Base-by-base conservation (phyloP, 2,329 filamentous ascomycete genomes). In the Stemphylium vesicarium region DNA sequence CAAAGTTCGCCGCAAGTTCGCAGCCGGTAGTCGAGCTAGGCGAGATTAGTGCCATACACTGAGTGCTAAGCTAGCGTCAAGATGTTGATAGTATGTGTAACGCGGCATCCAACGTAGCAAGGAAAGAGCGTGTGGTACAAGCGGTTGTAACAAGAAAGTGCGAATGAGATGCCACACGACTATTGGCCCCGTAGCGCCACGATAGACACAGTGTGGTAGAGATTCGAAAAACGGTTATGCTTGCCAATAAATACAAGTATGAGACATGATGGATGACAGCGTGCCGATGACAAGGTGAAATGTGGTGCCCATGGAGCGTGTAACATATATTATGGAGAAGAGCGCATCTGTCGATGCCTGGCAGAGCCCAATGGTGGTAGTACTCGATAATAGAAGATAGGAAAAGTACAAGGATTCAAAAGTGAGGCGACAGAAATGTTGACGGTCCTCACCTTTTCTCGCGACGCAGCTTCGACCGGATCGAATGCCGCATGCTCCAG, bases 21-120 rank as follows among this genome's bases (percentile, higher is more conserved):
- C 22, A 96, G 84, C 57, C 91, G 89, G 76, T 96, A 96, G 52
- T 84, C 78, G 68, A 95, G 86, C 90, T 94, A 69, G 35, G 24
- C 31, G 13, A 39, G 24, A 55, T 65, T 50, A 64, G 39, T 46
- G 33, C 15, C 10, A 44, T 59, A 11, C 5, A 16, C 16, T 6
- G 18, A 13, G 46, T 41, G 29, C 31, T n/a, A 39, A 26, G 24
- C 31, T 29, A 4, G 38, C 31, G 33, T 33, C 22, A 32, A 39
- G 16, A 10, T 20, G 20, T 7, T 11, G 22, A 20, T 26, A 13
- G 29, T 29, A 12, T 35, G 35, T 38, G n/a, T 16, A 12, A 38
- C 24, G 13, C 3, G 22, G 2, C 22, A 24, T 24, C 10, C 32
- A 16, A 18, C 12, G 15, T 26, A 49, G 55, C 40, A 44, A 11